Evolutionary conservation across 164 flowering plant genomes (phyloP), one percentile per base, ranked within the genome.

Genomic region (Berberis thunbergii): DNA sequence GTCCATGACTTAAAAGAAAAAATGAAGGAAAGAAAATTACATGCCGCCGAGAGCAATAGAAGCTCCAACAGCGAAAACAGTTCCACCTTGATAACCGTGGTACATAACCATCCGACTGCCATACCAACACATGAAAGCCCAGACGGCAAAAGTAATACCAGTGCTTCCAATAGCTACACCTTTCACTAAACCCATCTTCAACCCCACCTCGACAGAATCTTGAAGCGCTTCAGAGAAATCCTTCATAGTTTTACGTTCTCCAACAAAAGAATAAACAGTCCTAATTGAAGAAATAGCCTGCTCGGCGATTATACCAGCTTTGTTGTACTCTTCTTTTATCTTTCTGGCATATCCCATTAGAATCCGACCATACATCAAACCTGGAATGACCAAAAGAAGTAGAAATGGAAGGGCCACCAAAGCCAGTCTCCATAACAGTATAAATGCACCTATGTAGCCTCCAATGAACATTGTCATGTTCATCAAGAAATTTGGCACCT

Each of bases 381-480:
- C 96, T 1, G 96, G 96, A 10, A 91, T 80, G 7, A 89, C 70
- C 6, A 89, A 56, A 40, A 91, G 62, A 38, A 85, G 46, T 7
- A 80, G 68, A 59, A 87, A 87, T 0, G 98, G 95, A 39, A 85
- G 67, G 3, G 83, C 87, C 44, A 85, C 90, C 1, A 87, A 42
- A 1, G 96, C 87, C 60, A 89, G 67, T 48, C 84, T 83, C 98
- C 98, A 87, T 45, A 81, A 53, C 72, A 88, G 45, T n/a, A 80
- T 1, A 45, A 89, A 81, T 6, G 81, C 86, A 3, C 65, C 83
- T 0, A 84, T 4, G 62, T 85, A 89, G 73, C 86, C 63, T 7
- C 87, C 91, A 1, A 78, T 0, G 59, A 89, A 86, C 6, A 81
- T 71, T 0, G 89, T 43, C 2, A 59, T 43, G 63, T 88, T 85